Evolutionary conservation across 2,329 filamentous ascomycete genomes (phyloP).

Genomic region (Venturiaceae sp.): DNA sequence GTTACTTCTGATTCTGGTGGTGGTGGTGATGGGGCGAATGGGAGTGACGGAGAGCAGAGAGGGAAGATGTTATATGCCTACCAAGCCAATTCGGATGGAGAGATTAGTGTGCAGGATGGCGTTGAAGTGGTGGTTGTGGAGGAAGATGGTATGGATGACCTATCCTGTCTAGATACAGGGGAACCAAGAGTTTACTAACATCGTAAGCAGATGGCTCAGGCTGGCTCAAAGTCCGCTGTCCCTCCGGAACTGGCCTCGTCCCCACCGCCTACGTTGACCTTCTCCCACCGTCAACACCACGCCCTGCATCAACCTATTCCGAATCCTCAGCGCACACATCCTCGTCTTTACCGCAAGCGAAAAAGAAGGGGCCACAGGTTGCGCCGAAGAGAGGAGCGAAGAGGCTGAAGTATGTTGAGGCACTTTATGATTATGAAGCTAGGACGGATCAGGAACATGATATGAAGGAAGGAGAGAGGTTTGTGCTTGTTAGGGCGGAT

Average conservation of each 20-base stretch:
- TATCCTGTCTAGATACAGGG: neutral
- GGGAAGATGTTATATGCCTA: slow-evolving; percentile 90
- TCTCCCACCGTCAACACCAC: slow-evolving; percentile 27
- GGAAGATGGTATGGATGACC: slow-evolving; percentile 63
- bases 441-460: slow-evolving; percentile 79
- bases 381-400: slow-evolving; percentile 85
- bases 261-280: slow-evolving; percentile 75
- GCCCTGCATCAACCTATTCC: slow-evolving; percentile 54
- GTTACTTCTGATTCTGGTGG: slow-evolving; percentile 39
- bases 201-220: slow-evolving; percentile 65
- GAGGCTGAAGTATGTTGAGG: slow-evolving; percentile 88
- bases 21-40: neutral
- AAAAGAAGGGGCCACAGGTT: slow-evolving; percentile 87
- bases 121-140: slow-evolving; percentile 70
- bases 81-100: slow-evolving; percentile 69
- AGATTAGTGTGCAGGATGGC: slow-evolving; percentile 71
- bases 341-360: slow-evolving; percentile 34
- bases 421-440: slow-evolving; percentile 83
- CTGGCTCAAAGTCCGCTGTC: slow-evolving; percentile 77
- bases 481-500: slow-evolving; percentile 82
- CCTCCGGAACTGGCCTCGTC: slow-evolving; percentile 72
- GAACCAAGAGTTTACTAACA: slow-evolving; percentile 12
- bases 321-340: slow-evolving; percentile 55
- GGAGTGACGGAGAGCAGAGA: slow-evolving; percentile 41
- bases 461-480: slow-evolving; percentile 84